Conservation (phyloP, 257 asterid genomes). For the Penstemon eatonii region DNA sequence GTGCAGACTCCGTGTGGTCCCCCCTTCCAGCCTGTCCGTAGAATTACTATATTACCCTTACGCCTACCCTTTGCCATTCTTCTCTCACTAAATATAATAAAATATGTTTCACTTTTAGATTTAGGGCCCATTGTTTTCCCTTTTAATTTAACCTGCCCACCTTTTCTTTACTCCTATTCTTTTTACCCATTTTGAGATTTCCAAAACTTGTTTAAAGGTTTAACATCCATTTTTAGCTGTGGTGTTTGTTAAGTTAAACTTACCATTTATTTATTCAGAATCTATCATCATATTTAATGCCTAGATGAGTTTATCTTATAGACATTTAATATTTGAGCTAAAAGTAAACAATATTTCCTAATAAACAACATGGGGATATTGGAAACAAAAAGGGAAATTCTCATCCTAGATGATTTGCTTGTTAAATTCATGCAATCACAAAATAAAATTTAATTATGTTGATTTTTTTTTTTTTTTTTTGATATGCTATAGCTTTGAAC, state of each 20-base stretch:
- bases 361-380: neutral
- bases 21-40: conserved; percentile 35
- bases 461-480: too few relatives aligned
- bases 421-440: too few relatives aligned
- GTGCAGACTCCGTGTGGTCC: conserved; percentile 37
- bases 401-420: too few relatives aligned
- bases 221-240: too few relatives aligned
- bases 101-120: neutral
- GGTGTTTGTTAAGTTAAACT: neutral
- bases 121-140: neutral
- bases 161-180: neutral
- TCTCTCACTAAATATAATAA: neutral
- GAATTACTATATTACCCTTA: conserved; percentile 31
- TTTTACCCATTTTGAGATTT: neutral
- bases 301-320: too few relatives aligned
- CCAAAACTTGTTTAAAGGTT: too few relatives aligned
- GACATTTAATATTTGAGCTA: neutral
- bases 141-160: neutral
- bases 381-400: too few relatives aligned
- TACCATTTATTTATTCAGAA: neutral
- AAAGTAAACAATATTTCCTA: neutral
- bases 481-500: too few relatives aligned
- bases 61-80: neutral
- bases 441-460: too few relatives aligned
- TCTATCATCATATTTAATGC: too few relatives aligned